phyloP scores from a whole-genome alignment of 2,329 filamentous ascomycete genomes.

The Tolypocladium pustulatum region DNA sequence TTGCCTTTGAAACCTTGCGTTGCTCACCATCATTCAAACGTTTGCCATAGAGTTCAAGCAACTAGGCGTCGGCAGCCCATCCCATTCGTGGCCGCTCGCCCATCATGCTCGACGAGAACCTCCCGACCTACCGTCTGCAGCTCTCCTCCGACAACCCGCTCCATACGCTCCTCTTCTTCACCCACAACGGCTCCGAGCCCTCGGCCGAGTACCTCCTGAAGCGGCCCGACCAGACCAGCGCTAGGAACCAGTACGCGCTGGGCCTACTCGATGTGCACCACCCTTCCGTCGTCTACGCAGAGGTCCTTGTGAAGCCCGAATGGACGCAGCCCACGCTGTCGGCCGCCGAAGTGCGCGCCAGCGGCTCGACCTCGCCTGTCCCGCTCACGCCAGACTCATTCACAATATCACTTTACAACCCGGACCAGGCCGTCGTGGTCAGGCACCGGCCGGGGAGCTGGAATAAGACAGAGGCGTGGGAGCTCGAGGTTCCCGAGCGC shows the following conservation, averaged over 20 bases:
- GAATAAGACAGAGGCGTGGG: constrained; percentile 73
- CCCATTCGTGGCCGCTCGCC: neutral
- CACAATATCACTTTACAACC: constrained; percentile 84
- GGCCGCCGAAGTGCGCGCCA: constrained; percentile 67
- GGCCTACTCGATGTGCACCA: constrained; percentile 77
- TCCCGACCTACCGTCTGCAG: constrained; percentile 60
- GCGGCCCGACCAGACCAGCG: constrained; percentile 55
- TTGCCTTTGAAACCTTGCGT: neutral
- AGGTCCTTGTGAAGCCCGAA: constrained; percentile 73
- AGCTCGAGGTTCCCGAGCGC: constrained; percentile 83
- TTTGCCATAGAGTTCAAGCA: neutral
- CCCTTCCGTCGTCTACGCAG: constrained; percentile 73
- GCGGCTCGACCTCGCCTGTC: constrained; percentile 51
- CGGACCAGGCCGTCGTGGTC: constrained; percentile 70
- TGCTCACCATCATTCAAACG: neutral
- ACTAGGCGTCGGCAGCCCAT: neutral
- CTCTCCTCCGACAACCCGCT: constrained; percentile 40
- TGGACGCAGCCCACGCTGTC: constrained; percentile 79
- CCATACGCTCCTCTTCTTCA: constrained; percentile 47
- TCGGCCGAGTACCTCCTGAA: constrained; percentile 71
- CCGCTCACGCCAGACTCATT: constrained; percentile 71
- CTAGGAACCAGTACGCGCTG: constrained; percentile 76
- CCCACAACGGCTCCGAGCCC: constrained; percentile 71
- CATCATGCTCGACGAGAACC: constrained; percentile 81
- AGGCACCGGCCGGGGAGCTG: constrained; percentile 64